Base-by-base conservation (phyloP, 192 early-diverging fungal species). In the Diversispora epigaea region DNA sequence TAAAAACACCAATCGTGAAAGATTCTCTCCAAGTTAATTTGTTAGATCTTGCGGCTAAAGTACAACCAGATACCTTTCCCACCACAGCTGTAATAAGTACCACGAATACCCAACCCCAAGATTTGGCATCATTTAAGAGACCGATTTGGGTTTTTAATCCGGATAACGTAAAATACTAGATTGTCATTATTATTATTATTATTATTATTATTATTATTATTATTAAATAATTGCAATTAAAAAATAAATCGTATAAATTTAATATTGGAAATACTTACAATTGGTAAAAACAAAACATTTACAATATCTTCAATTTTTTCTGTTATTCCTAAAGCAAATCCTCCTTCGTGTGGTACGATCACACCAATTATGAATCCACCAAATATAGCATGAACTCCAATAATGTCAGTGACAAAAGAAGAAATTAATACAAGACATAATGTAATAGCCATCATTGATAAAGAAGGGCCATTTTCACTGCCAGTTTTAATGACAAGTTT, bases 261-360 rank as follows among this genome's bases (percentile, higher is more conserved):
- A 68, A 14, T 40, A 25, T 49, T 6, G 43, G 41, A 57, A 25
- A 44, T 32, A 77, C 79, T 78, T 79, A 88, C 87, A 46, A 98
- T 84, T 11, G 96, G 96, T 66, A 98, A 79, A 71, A 98, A 92
- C 14, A 97, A 74, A 54, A 97, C 90, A 58, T 85, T 86, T 25
- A 96, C 85, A 2, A 97, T 76, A 79, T 98, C 96, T 76, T 98
- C 96, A 60, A 96, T 91, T 81, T 95, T 95, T 76, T 97, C 94
- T 7, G 93, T 94, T 11, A 98, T 86, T 43, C 88, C 88, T 66
- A 95, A 84, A 3, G 96, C 90, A 75, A 98, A 92, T 14, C 94
- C 93, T 71, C 88, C 85, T 52, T 95, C 92, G 79, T 96, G 94
- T 6, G 96, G 96, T 21, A 92, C 84, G 47, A 95, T 92, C 40